Evolutionary conservation across 345 rosid genomes (phyloP).

Genomic region (Schrenkiella parvula): DNA sequence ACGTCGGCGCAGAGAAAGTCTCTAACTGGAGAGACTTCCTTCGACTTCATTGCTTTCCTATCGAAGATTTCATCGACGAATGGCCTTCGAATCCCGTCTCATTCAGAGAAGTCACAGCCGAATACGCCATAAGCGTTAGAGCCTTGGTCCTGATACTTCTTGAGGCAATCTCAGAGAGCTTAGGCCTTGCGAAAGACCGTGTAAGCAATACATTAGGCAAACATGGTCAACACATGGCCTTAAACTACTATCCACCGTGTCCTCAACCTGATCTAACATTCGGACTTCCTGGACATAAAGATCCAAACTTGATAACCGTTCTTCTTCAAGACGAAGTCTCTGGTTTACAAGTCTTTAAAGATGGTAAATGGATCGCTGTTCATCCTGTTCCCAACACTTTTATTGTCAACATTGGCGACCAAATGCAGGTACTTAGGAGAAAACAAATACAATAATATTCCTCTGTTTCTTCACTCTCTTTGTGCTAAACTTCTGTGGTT

Average conservation of each 20-base stretch:
- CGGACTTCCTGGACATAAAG: conserved; percentile 74
- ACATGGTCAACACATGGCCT: conserved; percentile 81
- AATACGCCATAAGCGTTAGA: conserved; percentile 51
- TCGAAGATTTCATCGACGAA: conserved; percentile 50
- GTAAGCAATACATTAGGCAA: conserved; percentile 37
- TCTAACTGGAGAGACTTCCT: conserved; percentile 85
- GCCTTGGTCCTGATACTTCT: conserved; percentile 46
- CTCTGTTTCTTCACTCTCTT: not conserved
- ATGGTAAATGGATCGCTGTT: conserved; percentile 66
- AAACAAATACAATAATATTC: not conserved
- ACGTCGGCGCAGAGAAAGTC: conserved; percentile 53
- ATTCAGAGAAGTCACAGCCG: conserved; percentile 53
- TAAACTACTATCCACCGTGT: conserved; percentile 80
- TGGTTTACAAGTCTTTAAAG: conserved; percentile 61
- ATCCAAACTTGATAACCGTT: conserved; percentile 60
- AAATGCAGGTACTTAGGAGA: conserved; percentile 48
- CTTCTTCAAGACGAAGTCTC: conserved; percentile 73
- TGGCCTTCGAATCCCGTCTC: conserved; percentile 79
- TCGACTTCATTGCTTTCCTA: conserved; percentile 72
- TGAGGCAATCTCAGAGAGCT: conserved; percentile 77
- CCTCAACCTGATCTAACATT: conserved; percentile 70
- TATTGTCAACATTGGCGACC: conserved; percentile 68
- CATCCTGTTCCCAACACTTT: conserved; percentile 61
- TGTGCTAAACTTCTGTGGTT: not conserved
- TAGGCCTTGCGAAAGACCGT: conserved; percentile 45